phyloP scores from a whole-genome alignment of 306 rosid species.

The Quercus engelmannii region DNA sequence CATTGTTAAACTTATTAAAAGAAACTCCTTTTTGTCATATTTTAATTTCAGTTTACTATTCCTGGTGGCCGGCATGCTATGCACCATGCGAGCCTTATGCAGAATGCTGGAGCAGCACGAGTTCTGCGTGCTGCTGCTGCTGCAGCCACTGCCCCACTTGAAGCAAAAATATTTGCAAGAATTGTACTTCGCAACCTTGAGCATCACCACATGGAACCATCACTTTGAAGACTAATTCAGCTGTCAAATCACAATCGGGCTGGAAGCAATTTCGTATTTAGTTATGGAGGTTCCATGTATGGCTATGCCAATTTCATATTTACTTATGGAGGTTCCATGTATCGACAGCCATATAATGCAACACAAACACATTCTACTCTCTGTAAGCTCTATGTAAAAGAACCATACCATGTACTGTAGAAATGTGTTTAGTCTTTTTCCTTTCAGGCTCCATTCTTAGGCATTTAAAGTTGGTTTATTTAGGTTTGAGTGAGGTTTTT shows the following conservation, averaged over 20 bases:
- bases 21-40: not conserved
- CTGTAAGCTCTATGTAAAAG: constrained; percentile 30
- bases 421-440: constrained; percentile 9
- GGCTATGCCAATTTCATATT: not conserved
- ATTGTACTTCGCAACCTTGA: constrained; percentile 89
- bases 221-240: constrained; percentile 40
- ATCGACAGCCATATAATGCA: constrained; percentile 11
- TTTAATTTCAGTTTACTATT: constrained; percentile 71
- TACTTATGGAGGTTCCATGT: constrained; percentile 24
- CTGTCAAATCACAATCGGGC: constrained; percentile 5
- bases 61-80: constrained; percentile 96
- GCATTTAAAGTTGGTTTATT: constrained; percentile 31
- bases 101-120: constrained; percentile 80
- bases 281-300: constrained; percentile 22
- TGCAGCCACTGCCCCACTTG: constrained; percentile 90
- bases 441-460: constrained; percentile 24
- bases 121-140: constrained; percentile 83
- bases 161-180: constrained; percentile 85
- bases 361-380: constrained; percentile 25
- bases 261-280: constrained; percentile 6
- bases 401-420: constrained; percentile 29
- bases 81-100: constrained; percentile 96
- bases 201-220: constrained; percentile 70
- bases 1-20: not conserved
- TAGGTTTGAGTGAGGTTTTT: constrained; percentile 28